Evolutionary conservation across 345 rosid genomes (phyloP), one percentile per base, ranked within the genome.

Genomic region (Hypericum androsaemum): DNA sequence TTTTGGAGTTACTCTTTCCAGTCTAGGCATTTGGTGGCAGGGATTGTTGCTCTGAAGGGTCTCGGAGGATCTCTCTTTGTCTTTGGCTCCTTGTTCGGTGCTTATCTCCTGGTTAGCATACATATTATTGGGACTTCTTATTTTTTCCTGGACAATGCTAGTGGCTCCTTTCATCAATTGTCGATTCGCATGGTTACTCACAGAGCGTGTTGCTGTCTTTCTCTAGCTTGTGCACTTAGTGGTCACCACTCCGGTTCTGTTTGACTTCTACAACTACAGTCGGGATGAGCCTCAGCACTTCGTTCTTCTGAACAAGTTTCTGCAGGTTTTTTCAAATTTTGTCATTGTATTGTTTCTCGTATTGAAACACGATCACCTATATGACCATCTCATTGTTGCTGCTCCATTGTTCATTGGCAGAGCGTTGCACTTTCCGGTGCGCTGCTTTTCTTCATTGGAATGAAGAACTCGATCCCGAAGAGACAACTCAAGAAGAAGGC

Each of bases 371-470:
- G 35, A 10, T 10, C 46, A 5, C 7, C 17, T 47, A 38, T 32
- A 15, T 39, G 14, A 14, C 42, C 47, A 42, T 57, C 10, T 14
- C 38, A 39, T 16, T 13, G 15, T 13, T 46, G 14, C 22, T 47
- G 53, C 44, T 65, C 37, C 49, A 41, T 58, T 22, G 32, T 22
- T 1, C 1, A 22, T 37, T 58, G 39, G 69, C 77, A 90, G 96
- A 69, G 74, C 39, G 73, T 87, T 70, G 95, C 95, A 7, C 82
- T 81, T 38, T 82, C 74, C n/a, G 95, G 95, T 41, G 95, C 98
- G 6, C 64, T 90, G 71, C 78, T 90, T 51, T 87, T 79, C 83
- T 90, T 87, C 72, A 47, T 72, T 7, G 95, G 89, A 69, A 84
- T 87, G 95, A 90, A 78, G 82, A 81, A 82, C 76, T 63, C 82